These are phyloP conservation scores for Cucurbita pepo DNA, from an alignment of 306 rosid species.

Conservation along the genomic window DNA sequence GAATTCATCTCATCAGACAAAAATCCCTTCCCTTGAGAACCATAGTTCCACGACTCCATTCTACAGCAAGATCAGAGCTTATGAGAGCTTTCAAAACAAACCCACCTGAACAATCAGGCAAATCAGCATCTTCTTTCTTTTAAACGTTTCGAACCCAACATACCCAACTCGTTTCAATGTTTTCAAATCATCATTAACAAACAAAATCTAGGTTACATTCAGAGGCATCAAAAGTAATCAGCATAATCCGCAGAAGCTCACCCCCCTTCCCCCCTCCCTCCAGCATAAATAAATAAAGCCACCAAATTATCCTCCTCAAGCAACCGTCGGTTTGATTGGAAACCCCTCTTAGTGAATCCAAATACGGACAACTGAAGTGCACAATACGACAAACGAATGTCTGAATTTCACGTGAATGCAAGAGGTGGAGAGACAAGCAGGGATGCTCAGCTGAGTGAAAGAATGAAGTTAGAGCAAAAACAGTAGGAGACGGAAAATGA, in stretches of 20 bases:
- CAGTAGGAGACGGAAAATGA: neutral
- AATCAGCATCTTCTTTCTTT: neutral
- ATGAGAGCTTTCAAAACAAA: conserved; percentile 6
- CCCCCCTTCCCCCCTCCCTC: neutral
- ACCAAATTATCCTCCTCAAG: neutral
- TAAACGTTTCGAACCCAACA: neutral
- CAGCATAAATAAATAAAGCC: neutral
- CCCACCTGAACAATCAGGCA: conserved; percentile 18
- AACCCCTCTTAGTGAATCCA: conserved; percentile 5
- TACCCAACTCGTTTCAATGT: neutral
- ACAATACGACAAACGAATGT: conserved; percentile 7
- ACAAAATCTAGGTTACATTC: neutral
- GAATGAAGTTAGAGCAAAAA: neutral
- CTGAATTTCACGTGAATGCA: conserved; percentile 10
- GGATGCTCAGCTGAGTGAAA: neutral
- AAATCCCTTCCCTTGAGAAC: conserved; percentile 49
- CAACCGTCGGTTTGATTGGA: neutral
- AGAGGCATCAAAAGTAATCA: neutral
- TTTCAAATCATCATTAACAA: neutral
- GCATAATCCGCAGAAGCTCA: neutral
- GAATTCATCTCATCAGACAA: conserved; percentile 27
- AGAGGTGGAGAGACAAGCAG: neutral
- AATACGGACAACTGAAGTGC: neutral
- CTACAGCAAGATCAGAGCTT: conserved; percentile 11
- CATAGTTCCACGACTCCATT: conserved; percentile 79